Evolutionary conservation across 179 eudicot species (phyloP).

Genomic region (Spinacia oleracea): DNA sequence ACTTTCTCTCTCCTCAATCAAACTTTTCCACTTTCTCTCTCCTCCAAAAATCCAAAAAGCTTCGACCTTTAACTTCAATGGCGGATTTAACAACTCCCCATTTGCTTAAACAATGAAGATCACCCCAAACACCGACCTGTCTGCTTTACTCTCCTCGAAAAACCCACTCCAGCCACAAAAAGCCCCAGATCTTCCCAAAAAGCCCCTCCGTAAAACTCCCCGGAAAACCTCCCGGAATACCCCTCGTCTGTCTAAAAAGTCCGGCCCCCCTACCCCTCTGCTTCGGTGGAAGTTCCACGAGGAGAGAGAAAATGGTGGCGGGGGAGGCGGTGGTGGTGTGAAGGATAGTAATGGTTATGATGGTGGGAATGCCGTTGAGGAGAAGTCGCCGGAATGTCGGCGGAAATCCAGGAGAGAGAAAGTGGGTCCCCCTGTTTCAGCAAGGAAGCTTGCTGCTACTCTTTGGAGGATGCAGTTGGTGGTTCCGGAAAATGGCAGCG

Average conservation of each 20-base stretch:
- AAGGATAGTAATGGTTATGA: background rate
- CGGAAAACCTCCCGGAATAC: slow-evolving; percentile 3
- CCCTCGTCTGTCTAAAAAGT: slow-evolving; percentile 15
- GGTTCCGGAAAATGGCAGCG: background rate
- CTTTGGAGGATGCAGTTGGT: slow-evolving; percentile 20
- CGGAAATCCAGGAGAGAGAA: slow-evolving; percentile 16
- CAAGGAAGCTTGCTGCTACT: slow-evolving; percentile 17
- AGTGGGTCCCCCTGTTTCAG: slow-evolving; percentile 5
- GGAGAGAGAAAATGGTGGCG: background rate
- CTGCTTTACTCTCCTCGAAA: slow-evolving; percentile 21
- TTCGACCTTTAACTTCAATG: slow-evolving; percentile 28
- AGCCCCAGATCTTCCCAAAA: slow-evolving; percentile 34
- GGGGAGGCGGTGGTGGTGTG: background rate
- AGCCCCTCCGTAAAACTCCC: slow-evolving; percentile 3
- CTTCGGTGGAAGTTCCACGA: slow-evolving; percentile 16
- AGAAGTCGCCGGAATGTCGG: background rate
- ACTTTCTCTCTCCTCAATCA: background rate
- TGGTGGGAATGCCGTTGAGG: background rate
- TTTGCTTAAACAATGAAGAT: slow-evolving; percentile 39
- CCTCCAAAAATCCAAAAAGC: background rate
- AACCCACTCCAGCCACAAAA: slow-evolving; percentile 23
- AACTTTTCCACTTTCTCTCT: background rate
- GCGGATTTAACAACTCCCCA: slow-evolving; percentile 18
- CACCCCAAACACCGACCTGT: slow-evolving; percentile 27
- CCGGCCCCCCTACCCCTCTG: slow-evolving; percentile 19